Percentiles rank a stretch among this genome's conserved stretches.
Evolutionary conservation across 352 stramenopile genomes (phyloP).

Genomic region (Blastocystis sp.): DNA sequence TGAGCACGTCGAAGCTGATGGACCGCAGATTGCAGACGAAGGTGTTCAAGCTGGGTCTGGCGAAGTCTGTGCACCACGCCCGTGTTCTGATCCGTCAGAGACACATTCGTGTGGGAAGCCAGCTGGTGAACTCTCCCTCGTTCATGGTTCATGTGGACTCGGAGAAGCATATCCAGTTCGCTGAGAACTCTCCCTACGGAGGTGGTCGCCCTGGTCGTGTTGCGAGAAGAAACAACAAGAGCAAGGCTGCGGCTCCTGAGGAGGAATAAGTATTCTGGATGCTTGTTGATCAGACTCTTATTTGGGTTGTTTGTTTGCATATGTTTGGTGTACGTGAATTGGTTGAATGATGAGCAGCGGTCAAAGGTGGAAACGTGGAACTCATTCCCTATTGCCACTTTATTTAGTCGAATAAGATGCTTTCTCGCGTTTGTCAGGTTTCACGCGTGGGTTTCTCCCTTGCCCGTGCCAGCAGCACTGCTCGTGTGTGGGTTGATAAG

Average conservation of each 20-base stretch:
- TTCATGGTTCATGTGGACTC: no score
- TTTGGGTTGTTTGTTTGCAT: not conserved
- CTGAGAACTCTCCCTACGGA: constrained; percentile 89
- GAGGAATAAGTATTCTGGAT: not conserved
- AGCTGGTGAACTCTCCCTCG: no score
- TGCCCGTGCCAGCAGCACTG: constrained; percentile 64
- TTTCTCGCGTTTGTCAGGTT: constrained; percentile 14
- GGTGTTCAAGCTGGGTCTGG: no score
- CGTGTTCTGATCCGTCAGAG: no score
- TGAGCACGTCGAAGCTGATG: no score
- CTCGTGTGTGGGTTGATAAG: constrained; percentile 98
- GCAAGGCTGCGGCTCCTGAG: not conserved
- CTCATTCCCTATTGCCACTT: not conserved
- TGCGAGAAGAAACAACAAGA: not conserved
- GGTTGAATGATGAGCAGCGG: not conserved
- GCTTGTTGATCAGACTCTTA: not conserved
- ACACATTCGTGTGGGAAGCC: no score
- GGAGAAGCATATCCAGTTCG: constrained; percentile 96
- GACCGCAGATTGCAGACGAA: no score
- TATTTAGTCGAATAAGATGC: not conserved
- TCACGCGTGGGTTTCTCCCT: constrained; percentile 19
- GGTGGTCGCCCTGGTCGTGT: not conserved
- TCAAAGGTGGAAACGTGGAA: constrained; percentile 2
- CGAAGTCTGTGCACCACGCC: no score
- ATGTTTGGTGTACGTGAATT: no score